Evolutionary conservation across 371 early-diverging fungal species (phyloP), one percentile per base, ranked within the genome.

Genomic region (Haplosporangium sp.): DNA sequence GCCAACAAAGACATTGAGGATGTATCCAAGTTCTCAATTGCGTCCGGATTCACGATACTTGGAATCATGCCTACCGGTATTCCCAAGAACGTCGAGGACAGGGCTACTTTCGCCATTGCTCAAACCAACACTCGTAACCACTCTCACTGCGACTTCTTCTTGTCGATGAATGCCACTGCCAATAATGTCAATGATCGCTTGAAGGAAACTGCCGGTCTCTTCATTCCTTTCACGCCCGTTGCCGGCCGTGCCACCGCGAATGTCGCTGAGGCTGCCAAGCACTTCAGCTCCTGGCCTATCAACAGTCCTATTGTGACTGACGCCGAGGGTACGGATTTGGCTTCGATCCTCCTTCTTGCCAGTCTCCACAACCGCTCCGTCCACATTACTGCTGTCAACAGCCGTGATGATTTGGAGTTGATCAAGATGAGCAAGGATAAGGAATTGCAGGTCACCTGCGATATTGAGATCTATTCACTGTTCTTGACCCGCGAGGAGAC

Each of bases 361-460:
- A 92, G 90, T 57, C 84, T 97, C 52, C 91, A 95, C 74, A 85
- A 85, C 74, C 90, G 95, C 61, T 79, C 91, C 13, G 84, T 98
- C 54, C 99, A 98, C 84, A 88, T 97, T 10, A 92, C 97, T 42
- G 89, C 92, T 56, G 93, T 98, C 23, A 85, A 84, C 57, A 89
- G 85, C 69, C 83, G 85, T 56, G 94, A 91, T 37, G 98, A 97
- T 67, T 83, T 98, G 68, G 89, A 86, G 13, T 83, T 97, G 80
- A 93, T 98, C 55, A 83, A 86, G 16, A 86, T 96, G 82, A 89
- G 90, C 70, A 97, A 96, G 86, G 90, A 94, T 55, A 93, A 93
- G 80, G 95, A 94, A n/a, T 84, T 96, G n/a, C 75, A 84, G 29
- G 95, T 96, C 38, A 95, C 96, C 16, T 98, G 96, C 84, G 99